phyloP scores from a whole-genome alignment of 768 basidiomycete species.

The Dictyophora rubrovolvata region DNA sequence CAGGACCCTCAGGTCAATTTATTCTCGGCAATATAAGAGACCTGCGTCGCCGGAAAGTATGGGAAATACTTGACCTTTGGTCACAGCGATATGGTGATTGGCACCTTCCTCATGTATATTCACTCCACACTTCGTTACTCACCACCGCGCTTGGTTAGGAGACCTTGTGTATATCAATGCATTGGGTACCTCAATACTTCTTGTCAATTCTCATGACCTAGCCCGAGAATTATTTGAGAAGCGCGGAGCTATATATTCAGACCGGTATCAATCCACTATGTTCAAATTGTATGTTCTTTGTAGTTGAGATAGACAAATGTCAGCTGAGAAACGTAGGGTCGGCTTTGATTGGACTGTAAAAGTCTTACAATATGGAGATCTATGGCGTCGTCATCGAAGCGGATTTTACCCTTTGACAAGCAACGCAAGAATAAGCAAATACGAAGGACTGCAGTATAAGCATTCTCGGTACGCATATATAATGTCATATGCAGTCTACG shows the following conservation, averaged over 20 bases:
- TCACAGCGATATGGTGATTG: background rate
- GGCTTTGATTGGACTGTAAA: constrained; percentile 41
- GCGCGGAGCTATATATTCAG: constrained; percentile 4
- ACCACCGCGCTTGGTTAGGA: background rate
- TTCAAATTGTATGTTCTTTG: background rate
- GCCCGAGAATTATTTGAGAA: constrained; percentile 1
- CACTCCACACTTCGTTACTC: background rate
- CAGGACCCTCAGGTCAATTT: background rate
- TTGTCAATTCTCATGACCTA: background rate
- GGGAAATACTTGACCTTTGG: background rate
- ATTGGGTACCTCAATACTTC: background rate
- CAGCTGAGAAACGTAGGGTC: constrained; percentile 22
- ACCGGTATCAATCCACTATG: background rate
- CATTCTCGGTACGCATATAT: background rate
- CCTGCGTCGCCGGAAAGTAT: background rate
- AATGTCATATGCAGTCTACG: background rate
- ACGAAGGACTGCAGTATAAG: background rate
- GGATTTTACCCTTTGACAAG: constrained; percentile 7
- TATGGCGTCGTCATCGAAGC: constrained; percentile 27
- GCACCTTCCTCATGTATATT: background rate
- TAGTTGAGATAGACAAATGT: background rate
- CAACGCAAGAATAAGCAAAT: background rate
- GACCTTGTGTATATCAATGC: background rate
- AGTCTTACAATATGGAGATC: constrained; percentile 26
- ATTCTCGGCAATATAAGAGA: background rate